These are phyloP conservation scores for Venturia carpophila DNA, from an alignment of 2,329 filamentous ascomycete species.

Conservation along the genomic window DNA sequence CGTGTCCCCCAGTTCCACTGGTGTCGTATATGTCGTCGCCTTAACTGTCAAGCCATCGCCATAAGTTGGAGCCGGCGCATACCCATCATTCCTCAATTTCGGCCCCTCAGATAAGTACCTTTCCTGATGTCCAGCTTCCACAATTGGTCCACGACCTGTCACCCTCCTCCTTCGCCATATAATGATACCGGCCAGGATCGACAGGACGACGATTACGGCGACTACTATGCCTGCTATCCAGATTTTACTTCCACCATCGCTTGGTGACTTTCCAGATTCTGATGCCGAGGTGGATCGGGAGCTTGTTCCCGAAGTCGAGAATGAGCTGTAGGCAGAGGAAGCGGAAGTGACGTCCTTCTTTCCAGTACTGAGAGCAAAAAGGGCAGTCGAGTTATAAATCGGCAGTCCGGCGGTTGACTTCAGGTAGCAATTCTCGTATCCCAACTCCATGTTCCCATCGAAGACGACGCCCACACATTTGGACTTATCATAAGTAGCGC, in stretches of 20 bases:
- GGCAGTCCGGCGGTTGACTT: background rate
- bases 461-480: conserved; percentile 3
- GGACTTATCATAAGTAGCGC: background rate
- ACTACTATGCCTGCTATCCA: conserved; percentile 9
- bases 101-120: background rate
- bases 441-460: conserved; percentile 8
- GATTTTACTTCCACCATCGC: background rate
- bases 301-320: background rate
- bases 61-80: background rate
- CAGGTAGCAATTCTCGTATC: conserved; percentile 13
- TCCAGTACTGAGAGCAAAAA: background rate
- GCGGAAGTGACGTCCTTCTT: background rate
- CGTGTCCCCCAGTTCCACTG: background rate
- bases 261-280: background rate
- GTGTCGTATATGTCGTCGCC: background rate
- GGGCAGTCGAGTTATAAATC: conserved; percentile 1
- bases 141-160: background rate
- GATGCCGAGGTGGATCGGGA: background rate
- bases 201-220: background rate
- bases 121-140: conserved; percentile 2
- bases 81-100: background rate
- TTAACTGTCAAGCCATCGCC: background rate
- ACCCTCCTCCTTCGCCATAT: conserved; percentile 1
- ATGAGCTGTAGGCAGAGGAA: background rate
- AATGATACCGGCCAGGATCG: background rate